Evolutionary conservation across 805 yeast species (phyloP), one percentile per base, ranked within the genome.

Genomic region (Hanseniaspora nectarophila): DNA sequence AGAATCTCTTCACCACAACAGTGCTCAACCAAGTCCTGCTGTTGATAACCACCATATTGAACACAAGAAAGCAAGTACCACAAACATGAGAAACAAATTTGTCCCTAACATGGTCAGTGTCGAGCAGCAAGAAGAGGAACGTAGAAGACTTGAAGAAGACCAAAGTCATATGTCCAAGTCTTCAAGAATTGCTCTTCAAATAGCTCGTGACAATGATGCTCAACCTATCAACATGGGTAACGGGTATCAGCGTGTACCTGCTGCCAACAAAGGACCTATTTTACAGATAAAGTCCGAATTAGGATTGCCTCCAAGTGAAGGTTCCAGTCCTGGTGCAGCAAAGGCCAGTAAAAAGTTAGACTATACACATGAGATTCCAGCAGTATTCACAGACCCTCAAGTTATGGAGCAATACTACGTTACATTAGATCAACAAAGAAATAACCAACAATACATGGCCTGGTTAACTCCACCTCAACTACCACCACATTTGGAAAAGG

Each of bases 401-500:
- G 90, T 83, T 1, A 85, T 85, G 94, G 90, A 85, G 62, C 88
- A 83, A 58, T 85, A 85, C 61, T 85, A 85, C 60, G 69, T 80
- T 43, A 85, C 90, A 1, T 71, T 85, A 47, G 94, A 85, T 61
- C 81, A 77, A 59, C 77, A 82, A 42, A 81, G 80, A 62, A 71
- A 71, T 43, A 74, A 71, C 66, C 80, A 66, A 68, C 76, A 70
- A 70, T 78, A 69, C 71, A 81, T 72, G 74, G 65, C 74, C 2
- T 72, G 76, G 75, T 56, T 89, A 50, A 87, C 94, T 29, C 97
- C 98, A 20, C 98, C 98, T 21, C 95, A 85, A 63, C 73, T 92
- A 46, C 98, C 98, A 8, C 98, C 98, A 9, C 98, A 90, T 66
- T 73, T 92, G 55, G 98, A 92, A 64, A 83, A 84, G 61, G 97